Percentiles rank a stretch among this genome's conserved stretches.
Evolutionary conservation across 306 rosid species (phyloP).

Genomic region (Prunus fruticosa): DNA sequence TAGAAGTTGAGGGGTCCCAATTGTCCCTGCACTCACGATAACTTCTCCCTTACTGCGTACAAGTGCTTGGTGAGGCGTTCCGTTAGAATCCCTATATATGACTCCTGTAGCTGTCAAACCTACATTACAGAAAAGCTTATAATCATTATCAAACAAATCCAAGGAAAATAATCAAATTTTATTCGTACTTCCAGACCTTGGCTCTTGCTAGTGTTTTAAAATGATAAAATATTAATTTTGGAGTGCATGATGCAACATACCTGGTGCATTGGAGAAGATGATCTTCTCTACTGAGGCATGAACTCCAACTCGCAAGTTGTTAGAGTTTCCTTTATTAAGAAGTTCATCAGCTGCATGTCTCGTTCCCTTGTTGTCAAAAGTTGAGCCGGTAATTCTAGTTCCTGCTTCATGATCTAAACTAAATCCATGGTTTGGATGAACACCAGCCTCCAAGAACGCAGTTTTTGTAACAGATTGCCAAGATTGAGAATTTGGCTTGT

Average conservation of each 20-base stretch:
- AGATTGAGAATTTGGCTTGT: background rate
- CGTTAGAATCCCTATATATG: constrained; percentile 10
- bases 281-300: constrained; percentile 15
- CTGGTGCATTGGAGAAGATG: constrained; percentile 9
- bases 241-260: background rate
- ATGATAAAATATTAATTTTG: background rate
- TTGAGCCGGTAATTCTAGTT: background rate
- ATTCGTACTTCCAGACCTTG: background rate
- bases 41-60: constrained; percentile 23
- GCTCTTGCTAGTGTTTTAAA: no score
- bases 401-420: constrained; percentile 13
- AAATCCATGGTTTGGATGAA: constrained; percentile 13
- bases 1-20: constrained; percentile 38
- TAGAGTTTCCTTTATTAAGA: background rate
- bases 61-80: constrained; percentile 10
- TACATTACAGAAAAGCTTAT: background rate
- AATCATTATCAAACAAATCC: background rate
- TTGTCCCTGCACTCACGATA: constrained; percentile 25
- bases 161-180: background rate
- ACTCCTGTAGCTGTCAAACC: background rate
- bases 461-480: constrained; percentile 9
- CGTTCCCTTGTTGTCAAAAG: no score
- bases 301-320: constrained; percentile 16
- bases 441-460: constrained; percentile 6
- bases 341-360: no score